Conservation (phyloP, 1,284 basidiomycete species). For the Papiliotrema laurentii region DNA sequence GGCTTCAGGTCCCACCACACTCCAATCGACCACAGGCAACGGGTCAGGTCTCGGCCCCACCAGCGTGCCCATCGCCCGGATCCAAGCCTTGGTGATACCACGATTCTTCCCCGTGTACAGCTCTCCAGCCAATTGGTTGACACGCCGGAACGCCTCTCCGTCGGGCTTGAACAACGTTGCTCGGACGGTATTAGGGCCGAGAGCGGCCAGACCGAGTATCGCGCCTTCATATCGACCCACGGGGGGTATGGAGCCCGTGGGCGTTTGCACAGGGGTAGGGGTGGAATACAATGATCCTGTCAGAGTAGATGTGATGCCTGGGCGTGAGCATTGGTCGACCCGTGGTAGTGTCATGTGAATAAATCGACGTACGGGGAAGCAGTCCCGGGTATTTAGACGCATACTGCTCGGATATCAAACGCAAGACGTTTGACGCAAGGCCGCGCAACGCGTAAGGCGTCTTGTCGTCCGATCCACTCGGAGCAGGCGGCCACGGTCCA, state of each 20-base stretch:
- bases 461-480: constrained; percentile 44
- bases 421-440: constrained; percentile 73
- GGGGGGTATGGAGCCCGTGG: constrained; percentile 33
- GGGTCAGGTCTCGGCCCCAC: constrained; percentile 9
- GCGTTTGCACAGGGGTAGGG: constrained; percentile 36
- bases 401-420: constrained; percentile 57
- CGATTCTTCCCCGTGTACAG: not conserved
- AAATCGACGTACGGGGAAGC: constrained; percentile 55
- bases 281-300: constrained; percentile 64
- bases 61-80: not conserved
- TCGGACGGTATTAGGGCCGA: constrained; percentile 75
- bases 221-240: constrained; percentile 78
- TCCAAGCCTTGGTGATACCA: constrained; percentile 3
- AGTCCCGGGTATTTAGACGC: constrained; percentile 53
- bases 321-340: not conserved
- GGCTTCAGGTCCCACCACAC: not conserved
- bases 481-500: constrained; percentile 41
- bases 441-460: constrained; percentile 59
- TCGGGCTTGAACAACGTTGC: constrained; percentile 57
- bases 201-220: constrained; percentile 72
- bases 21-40: constrained; percentile 9
- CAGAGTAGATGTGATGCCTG: constrained; percentile 84
- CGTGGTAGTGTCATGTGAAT: not conserved
- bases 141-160: constrained; percentile 23
- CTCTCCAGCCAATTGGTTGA: not conserved